phyloP scores from a whole-genome alignment of 2,329 filamentous ascomycete genomes.

The Phaeomoniella chlamydospora region DNA sequence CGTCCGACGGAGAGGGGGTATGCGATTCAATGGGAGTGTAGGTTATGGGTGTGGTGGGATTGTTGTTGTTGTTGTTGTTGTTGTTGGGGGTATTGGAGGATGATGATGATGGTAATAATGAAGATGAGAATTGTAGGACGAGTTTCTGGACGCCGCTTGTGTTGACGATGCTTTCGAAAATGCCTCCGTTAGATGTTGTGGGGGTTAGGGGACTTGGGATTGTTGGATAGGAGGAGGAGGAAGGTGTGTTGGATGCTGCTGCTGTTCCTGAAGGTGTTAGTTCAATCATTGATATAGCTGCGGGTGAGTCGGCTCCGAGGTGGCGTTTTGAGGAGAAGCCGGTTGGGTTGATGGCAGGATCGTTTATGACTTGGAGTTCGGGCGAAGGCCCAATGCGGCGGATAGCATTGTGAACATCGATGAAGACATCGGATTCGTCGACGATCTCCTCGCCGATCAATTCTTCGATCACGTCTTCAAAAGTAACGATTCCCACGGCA shows the following conservation, averaged over 20 bases:
- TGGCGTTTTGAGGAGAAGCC: not conserved
- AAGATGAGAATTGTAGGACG: too few species aligned
- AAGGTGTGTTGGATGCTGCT: not conserved
- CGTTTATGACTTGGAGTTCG: slow-evolving; percentile 34
- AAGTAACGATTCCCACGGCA: slow-evolving; percentile 80
- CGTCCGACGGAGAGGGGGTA: too few species aligned
- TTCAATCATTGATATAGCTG: not conserved
- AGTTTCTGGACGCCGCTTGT: slow-evolving; percentile 61
- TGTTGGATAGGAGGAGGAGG: not conserved
- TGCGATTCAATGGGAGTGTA: too few species aligned
- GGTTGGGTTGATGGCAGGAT: slow-evolving; percentile 17
- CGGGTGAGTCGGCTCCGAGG: not conserved
- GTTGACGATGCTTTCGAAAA: slow-evolving; percentile 66
- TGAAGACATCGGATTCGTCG: slow-evolving; percentile 94
- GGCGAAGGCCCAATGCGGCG: slow-evolving; percentile 76
- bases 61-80: too few species aligned
- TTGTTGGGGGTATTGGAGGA: too few species aligned
- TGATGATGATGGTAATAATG: too few species aligned
- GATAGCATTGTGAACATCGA: slow-evolving; percentile 97
- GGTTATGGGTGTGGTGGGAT: too few species aligned
- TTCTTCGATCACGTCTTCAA: slow-evolving; percentile 97
- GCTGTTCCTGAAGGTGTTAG: too few species aligned
- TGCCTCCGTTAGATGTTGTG: slow-evolving; percentile 56
- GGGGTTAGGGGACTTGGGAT: slow-evolving; percentile 25
- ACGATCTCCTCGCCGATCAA: slow-evolving; percentile 99